Evolutionary conservation across 768 basidiomycete species (phyloP).

Genomic region (Pholiota microspora): DNA sequence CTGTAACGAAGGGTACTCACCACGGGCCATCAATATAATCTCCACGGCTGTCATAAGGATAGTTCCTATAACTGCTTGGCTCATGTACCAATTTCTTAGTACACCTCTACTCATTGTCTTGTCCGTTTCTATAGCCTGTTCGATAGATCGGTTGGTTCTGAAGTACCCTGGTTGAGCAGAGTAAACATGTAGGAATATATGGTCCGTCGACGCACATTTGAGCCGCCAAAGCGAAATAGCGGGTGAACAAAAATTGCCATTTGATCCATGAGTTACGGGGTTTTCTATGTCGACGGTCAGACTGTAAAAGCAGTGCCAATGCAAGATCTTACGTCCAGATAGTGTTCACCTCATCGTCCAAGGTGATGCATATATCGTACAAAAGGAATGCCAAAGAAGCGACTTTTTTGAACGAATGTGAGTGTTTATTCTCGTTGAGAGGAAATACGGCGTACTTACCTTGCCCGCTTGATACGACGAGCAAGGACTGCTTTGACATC

Average conservation of each 20-base stretch:
- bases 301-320: background rate
- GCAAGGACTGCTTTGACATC: conserved; percentile 9
- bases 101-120: conserved; percentile 5
- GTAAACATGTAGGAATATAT: background rate
- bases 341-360: conserved; percentile 32
- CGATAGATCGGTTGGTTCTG: conserved; percentile 24
- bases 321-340: conserved; percentile 31
- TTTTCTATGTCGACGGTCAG: conserved; percentile 13
- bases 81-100: conserved; percentile 24
- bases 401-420: conserved; percentile 21
- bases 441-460: conserved; percentile 10
- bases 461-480: conserved; percentile 19
- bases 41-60: conserved; percentile 29
- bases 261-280: conserved; percentile 23
- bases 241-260: conserved; percentile 27
- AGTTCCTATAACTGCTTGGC: conserved; percentile 22
- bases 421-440: background rate
- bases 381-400: conserved; percentile 30
- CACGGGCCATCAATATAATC: conserved; percentile 26
- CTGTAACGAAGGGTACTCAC: conserved; percentile 9
- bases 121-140: conserved; percentile 13
- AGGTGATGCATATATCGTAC: conserved; percentile 32
- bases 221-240: conserved; percentile 26
- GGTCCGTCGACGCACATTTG: conserved; percentile 20
- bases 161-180: background rate